These are phyloP conservation scores for Arthroderma sp. DNA, from an alignment of 2,329 filamentous ascomycete genomes.

Conservation along the genomic window DNA sequence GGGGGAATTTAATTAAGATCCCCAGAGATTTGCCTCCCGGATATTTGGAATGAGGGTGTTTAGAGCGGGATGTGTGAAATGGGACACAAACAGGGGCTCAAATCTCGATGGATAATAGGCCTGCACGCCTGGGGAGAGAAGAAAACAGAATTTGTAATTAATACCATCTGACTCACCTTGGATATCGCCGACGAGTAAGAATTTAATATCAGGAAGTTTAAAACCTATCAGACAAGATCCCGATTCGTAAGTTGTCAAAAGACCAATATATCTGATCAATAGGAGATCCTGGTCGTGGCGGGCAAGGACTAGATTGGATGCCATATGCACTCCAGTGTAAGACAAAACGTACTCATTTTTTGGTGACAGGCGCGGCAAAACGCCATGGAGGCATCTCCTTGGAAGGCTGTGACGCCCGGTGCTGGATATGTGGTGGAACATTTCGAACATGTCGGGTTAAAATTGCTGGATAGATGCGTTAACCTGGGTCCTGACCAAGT, in stretches of 20 bases:
- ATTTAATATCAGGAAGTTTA: conserved; percentile 64
- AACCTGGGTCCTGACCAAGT: conserved; percentile 36
- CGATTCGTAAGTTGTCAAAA: conserved; percentile 4
- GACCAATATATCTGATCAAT: background rate
- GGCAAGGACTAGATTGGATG: background rate
- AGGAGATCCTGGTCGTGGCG: background rate
- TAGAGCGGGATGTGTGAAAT: background rate
- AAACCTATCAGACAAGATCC: conserved; percentile 39
- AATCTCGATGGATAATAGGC: background rate
- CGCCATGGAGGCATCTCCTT: conserved; percentile 60
- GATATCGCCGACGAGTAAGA: conserved; percentile 55
- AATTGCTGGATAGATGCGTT: conserved; percentile 29
- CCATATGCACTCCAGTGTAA: conserved; percentile 2
- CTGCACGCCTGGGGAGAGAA: background rate
- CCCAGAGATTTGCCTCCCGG: background rate
- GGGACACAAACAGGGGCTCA: background rate
- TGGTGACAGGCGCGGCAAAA: conserved; percentile 69
- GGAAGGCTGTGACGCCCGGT: conserved; percentile 57
- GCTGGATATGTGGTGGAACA: conserved; percentile 57
- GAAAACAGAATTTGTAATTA: background rate
- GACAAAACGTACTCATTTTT: conserved; percentile 49
- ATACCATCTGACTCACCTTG: conserved; percentile 27
- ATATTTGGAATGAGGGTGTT: background rate
- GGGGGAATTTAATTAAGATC: background rate
- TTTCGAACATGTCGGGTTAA: conserved; percentile 63